Evolutionary conservation across 768 basidiomycete species (phyloP).

Genomic region (Mycena rosella): DNA sequence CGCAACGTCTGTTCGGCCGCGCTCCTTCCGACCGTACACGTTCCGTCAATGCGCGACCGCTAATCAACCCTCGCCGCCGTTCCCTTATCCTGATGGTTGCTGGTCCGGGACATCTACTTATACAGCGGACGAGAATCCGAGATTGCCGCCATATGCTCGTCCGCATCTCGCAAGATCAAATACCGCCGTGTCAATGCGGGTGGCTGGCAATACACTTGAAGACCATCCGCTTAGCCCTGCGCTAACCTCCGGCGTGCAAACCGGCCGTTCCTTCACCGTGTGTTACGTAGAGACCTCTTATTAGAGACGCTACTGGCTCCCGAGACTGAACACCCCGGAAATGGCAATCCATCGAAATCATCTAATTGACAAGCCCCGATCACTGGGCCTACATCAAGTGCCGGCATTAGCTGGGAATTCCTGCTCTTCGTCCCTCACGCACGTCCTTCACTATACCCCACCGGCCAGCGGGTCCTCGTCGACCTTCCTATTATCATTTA

Average conservation of each 20-base stretch:
- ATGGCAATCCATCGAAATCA: constrained; percentile 16
- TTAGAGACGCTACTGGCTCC: neutral
- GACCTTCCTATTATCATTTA: neutral
- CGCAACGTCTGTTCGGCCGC: constrained; percentile 22
- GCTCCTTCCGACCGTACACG: constrained; percentile 2
- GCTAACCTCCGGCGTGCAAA: neutral
- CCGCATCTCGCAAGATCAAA: neutral
- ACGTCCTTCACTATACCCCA: neutral
- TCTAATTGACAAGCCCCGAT: constrained; percentile 29
- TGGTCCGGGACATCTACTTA: neutral
- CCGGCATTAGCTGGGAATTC: neutral
- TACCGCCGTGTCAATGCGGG: too few species aligned
- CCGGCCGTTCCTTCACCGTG: neutral
- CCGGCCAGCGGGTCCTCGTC: constrained; percentile 1
- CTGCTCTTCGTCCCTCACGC: neutral
- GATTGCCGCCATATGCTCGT: neutral
- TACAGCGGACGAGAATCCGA: neutral
- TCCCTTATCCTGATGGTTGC: constrained; percentile 16
- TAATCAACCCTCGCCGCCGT: neutral
- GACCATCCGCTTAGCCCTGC: neutral
- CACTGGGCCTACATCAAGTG: constrained; percentile 26
- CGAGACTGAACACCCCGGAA: neutral
- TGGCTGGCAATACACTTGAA: neutral
- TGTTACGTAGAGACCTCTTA: constrained; percentile 21
- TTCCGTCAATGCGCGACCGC: constrained; percentile 4